Percentiles rank a stretch among this genome's conserved stretches.
Evolutionary conservation across 2,329 filamentous ascomycete genomes (phyloP).

Genomic region (Didymella keratinophila): DNA sequence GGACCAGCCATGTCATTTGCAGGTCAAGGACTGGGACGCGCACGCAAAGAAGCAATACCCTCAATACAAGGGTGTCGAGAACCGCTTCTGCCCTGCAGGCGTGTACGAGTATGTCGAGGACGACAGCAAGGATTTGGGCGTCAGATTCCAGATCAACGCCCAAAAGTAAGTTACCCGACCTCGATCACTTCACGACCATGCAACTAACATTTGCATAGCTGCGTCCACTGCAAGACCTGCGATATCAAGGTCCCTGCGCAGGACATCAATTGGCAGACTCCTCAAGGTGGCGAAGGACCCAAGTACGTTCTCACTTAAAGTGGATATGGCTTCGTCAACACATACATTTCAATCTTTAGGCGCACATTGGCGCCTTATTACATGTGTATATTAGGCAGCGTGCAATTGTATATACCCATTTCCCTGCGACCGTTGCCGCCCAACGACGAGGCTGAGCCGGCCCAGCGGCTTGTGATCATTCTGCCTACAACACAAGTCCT

Average conservation of each 20-base stretch:
- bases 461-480: slow-evolving; percentile 3
- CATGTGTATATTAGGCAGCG: slow-evolving; percentile 16
- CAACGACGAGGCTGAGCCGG: slow-evolving; percentile 7
- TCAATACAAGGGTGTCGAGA: slow-evolving; percentile 89
- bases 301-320: slow-evolving; percentile 68
- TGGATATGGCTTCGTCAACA: not conserved
- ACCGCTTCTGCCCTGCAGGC: slow-evolving; percentile 94
- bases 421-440: slow-evolving; percentile 10
- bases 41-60: slow-evolving; percentile 87
- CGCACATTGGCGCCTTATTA: not conserved
- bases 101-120: slow-evolving; percentile 99
- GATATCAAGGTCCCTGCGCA: slow-evolving; percentile 98
- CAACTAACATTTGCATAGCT: slow-evolving; percentile 65
- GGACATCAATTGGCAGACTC: slow-evolving; percentile 92
- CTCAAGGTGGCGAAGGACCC: slow-evolving; percentile 83
- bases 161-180: slow-evolving; percentile 79
- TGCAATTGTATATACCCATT: slow-evolving; percentile 20
- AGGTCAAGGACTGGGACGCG: slow-evolving; percentile 93
- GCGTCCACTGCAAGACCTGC: slow-evolving; percentile 99
- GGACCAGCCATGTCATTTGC: slow-evolving; percentile 94
- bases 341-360: not conserved
- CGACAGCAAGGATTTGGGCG: slow-evolving; percentile 81
- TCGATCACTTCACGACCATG: not conserved
- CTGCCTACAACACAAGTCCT: not conserved
- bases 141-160: slow-evolving; percentile 96